Evolutionary conservation across 2,329 filamentous ascomycete genomes (phyloP), one percentile per base, ranked within the genome.

Genomic region (Trichophyton rubrum): DNA sequence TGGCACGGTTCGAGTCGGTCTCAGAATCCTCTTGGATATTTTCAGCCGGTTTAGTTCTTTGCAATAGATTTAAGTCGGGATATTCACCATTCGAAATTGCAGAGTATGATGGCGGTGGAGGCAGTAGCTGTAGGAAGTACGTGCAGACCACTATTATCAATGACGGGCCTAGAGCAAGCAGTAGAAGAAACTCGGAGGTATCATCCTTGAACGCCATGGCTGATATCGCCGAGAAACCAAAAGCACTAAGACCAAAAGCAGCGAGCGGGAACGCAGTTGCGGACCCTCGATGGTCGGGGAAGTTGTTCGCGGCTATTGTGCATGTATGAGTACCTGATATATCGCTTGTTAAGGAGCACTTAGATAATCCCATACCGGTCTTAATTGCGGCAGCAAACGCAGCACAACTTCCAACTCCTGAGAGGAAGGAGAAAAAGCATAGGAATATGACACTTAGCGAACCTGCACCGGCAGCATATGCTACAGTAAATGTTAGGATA

Each of bases 181-280:
- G 77, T 64, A 92, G 78, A 61, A 99, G 79, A 67, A 96, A 91
- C 43, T 83, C 82, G 60, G 87, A 86, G 0, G 90, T 93, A 68
- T 95, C 85, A 43, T 90, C 89, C 1, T 89, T 88, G 69, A 96
- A 91, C 45, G 89, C 77, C 55, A 95, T 70, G 17, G 84, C 83
- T 22, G 90, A 89, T 38, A 95, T 75, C 1, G 86, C 80, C 0
- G 93, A 92, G 76, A 96, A 99, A 78, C 97, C 95, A 75, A 99
- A 93, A 60, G 93, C 93, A 71, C 91, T 96, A 61, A 99, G 77
- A 2, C 93, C 93, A 70, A 97, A 97, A 2, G 89, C 91, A 61
- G 93, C 89, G 60, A 97, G 75, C 4, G 93, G 92, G 67, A 97
- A 93, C 1, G 91, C 91, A 4, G 93, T 97, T 4, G 93, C 93